Evolutionary conservation across 2,329 filamentous ascomycete species (phyloP), one percentile per base, ranked within the genome.

Genomic region (Botrytis hyacinthi): DNA sequence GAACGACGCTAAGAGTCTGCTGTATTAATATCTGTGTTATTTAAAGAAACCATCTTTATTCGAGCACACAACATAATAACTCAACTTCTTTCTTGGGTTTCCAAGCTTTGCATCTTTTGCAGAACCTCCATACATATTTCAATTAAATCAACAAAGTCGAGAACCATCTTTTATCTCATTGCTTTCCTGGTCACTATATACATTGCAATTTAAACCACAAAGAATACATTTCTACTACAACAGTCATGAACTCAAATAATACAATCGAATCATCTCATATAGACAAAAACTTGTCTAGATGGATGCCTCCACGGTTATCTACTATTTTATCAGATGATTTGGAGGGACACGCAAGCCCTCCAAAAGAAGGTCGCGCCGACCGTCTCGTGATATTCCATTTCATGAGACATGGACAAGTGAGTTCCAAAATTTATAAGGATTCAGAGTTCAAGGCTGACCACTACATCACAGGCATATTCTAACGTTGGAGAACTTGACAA

Each of bases 1-100:
- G 51, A 54, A 12, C 4, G 4, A 54, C 6, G 51, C 51, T 54
- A 54, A 54, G 51, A 29, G 51, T 54, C 14, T 29, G n/a, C 51
- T 54, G n/a, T 54, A 29, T 6, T 8, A 29, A 54, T 6, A 18
- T 3, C 12, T 29, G 5, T 54, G n/a, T 29, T 9, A 29, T 54
- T 54, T 29, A 29, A 18, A 3, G n/a, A 29, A n/a, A 51, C 16
- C n/a, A 16, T 18, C 14, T 54, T 54, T 18, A 18, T 6, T 16
- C 2, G 14, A 29, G 14, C 29, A 16, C 1, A 2, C 0, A 54
- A n/a, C n/a, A 18, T 29, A 18, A 8, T 4, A 29, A 0, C 4
- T 18, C n/a, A 29, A 54, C 14, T 29, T 54, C 3, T 29, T 54
- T 9, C 51, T n/a, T 9, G 14, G 14, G 0, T 4, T 18, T 29